Conservation (phyloP, 2,329 filamentous ascomycete genomes). For the Pestalotiopsis sp. region DNA sequence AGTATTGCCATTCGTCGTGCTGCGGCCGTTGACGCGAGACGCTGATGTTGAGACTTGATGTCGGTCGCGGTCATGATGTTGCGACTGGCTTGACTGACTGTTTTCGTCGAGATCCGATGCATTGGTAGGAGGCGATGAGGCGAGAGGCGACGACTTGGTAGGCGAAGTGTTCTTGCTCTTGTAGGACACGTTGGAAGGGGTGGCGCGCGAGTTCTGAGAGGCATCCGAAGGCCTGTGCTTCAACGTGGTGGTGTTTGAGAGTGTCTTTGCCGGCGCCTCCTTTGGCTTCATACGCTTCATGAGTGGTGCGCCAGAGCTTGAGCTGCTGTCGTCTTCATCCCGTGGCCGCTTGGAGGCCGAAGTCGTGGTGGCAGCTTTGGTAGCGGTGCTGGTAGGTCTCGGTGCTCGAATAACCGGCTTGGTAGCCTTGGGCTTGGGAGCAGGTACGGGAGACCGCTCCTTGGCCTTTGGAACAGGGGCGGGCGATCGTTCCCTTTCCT, state of each 20-base stretch:
- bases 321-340: slow-evolving; percentile 58
- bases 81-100: slow-evolving; percentile 32
- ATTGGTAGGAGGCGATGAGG: slow-evolving; percentile 67
- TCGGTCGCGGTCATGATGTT: slow-evolving; percentile 5
- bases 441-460: slow-evolving; percentile 22
- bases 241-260: slow-evolving; percentile 32
- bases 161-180: slow-evolving; percentile 59
- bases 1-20: slow-evolving; percentile 17
- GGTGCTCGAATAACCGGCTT: slow-evolving; percentile 31
- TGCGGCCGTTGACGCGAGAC: slow-evolving; percentile 16
- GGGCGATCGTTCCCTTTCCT: slow-evolving; percentile 26
- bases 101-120: slow-evolving; percentile 61
- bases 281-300: slow-evolving; percentile 59
- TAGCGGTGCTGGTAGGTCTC: slow-evolving; percentile 24
- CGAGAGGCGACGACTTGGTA: slow-evolving; percentile 64
- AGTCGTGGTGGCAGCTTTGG: slow-evolving; percentile 29
- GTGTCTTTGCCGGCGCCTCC: slow-evolving; percentile 30
- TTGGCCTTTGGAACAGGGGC: slow-evolving; percentile 25
- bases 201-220: slow-evolving; percentile 47
- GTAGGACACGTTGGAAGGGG: slow-evolving; percentile 42
- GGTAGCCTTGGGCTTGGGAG: slow-evolving; percentile 33
- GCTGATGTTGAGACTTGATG: background rate
- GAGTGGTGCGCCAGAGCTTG: slow-evolving; percentile 60
- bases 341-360: slow-evolving; percentile 52
- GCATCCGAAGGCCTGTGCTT: slow-evolving; percentile 52